phyloP scores from a whole-genome alignment of 768 basidiomycete species.

The Epithele typhae region DNA sequence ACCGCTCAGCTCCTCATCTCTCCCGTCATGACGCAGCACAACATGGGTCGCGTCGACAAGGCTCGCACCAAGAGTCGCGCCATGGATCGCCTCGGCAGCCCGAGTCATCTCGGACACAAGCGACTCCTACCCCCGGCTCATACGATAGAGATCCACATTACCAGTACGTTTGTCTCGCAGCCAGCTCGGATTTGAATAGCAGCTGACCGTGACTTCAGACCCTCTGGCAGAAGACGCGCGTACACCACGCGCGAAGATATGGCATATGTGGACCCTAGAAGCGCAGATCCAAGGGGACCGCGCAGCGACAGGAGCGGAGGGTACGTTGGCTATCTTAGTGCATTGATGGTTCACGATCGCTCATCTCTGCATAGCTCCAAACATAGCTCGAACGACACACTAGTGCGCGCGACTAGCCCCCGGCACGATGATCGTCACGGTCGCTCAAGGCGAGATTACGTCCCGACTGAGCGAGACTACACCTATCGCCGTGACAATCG shows the following conservation, averaged over 20 bases:
- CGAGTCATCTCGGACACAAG: not conserved
- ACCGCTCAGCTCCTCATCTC: not conserved
- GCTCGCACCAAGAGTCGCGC: not conserved
- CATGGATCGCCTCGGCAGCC: not conserved
- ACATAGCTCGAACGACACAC: slow-evolving; percentile 11
- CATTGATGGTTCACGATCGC: not conserved
- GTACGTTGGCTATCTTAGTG: not conserved
- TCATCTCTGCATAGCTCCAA: not conserved
- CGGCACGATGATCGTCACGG: slow-evolving; percentile 8
- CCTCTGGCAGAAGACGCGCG: not conserved
- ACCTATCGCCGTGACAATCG: slow-evolving; percentile 9
- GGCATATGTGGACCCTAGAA: slow-evolving; percentile 3
- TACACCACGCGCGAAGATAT: not conserved
- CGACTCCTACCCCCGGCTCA: slow-evolving; percentile 3
- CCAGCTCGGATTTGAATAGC: no score
- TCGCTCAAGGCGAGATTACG: slow-evolving; percentile 5
- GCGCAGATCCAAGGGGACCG: no score
- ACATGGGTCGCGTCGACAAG: not conserved
- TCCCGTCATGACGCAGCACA: not conserved
- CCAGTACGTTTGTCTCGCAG: slow-evolving; percentile 1
- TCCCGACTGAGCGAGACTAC: slow-evolving; percentile 5
- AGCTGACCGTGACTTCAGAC: not conserved
- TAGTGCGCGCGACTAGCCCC: slow-evolving; percentile 5
- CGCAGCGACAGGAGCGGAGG: slow-evolving; percentile 5
- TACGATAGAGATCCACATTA: slow-evolving; percentile 12